These are phyloP conservation scores for Arabidopsis hybrid DNA, from an alignment of 441 rosid genomes.

Conservation along the genomic window DNA sequence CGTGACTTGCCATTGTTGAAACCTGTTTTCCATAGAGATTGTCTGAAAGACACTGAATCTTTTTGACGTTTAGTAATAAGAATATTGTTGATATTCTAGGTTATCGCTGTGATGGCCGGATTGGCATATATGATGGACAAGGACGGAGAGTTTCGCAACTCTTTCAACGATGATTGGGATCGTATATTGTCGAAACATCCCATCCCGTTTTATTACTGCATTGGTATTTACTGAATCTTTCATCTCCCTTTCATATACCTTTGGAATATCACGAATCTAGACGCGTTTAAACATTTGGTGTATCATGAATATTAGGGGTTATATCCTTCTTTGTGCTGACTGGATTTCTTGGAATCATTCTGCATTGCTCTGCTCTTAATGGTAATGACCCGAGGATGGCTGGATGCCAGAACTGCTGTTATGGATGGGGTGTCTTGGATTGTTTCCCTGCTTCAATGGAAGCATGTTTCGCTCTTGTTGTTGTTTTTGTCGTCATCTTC, in stretches of 20 bases:
- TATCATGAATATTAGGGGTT: constrained; percentile 62
- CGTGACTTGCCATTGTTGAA: constrained; percentile 17
- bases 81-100: constrained; percentile 47
- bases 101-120: constrained; percentile 76
- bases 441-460: constrained; percentile 98
- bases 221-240: constrained; percentile 54
- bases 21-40: neutral
- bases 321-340: constrained; percentile 87
- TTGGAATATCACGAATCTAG: neutral
- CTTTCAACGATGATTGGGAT: constrained; percentile 97
- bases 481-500: constrained; percentile 87
- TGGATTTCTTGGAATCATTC: constrained; percentile 87
- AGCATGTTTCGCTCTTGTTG: constrained; percentile 86
- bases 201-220: constrained; percentile 93
- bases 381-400: constrained; percentile 91
- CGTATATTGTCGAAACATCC: constrained; percentile 94
- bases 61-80: neutral
- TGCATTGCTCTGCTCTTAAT: constrained; percentile 85
- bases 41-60: neutral
- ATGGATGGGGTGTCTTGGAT: constrained; percentile 96
- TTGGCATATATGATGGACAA: constrained; percentile 92
- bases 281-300: constrained; percentile 5
- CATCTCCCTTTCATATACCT: constrained; percentile 3
- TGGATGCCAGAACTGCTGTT: constrained; percentile 97
- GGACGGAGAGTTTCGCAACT: constrained; percentile 90